Evolutionary conservation across 306 rosid species (phyloP).

Genomic region (Boehmeria nivea): DNA sequence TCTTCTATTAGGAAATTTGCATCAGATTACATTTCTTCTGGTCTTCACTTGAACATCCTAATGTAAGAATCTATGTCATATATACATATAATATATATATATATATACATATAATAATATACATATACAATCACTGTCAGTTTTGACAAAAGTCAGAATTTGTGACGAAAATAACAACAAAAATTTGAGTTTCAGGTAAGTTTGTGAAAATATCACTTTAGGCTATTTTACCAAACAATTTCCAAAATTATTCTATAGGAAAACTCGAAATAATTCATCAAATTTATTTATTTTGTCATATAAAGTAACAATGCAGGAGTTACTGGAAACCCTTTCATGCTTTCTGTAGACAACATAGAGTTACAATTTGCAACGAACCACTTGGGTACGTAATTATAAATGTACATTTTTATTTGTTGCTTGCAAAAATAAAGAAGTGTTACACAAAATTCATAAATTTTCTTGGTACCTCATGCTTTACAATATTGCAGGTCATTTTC

Average conservation of each 20-base stretch:
- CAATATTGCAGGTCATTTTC: slow-evolving; percentile 74
- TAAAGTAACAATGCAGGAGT: slow-evolving; percentile 88
- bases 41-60: slow-evolving; percentile 63
- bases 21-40: slow-evolving; percentile 42
- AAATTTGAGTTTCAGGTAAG: no score
- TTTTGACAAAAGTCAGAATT: no score
- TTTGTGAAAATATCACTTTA: no score
- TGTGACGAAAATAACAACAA: no score
- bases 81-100: neutral
- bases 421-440: no score
- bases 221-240: no score
- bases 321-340: slow-evolving; percentile 51
- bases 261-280: no score
- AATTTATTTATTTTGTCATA: slow-evolving; percentile 25
- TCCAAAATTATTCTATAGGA: no score
- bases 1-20: slow-evolving; percentile 67
- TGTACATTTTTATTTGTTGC: neutral
- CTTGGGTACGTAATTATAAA: slow-evolving; percentile 50
- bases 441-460: no score
- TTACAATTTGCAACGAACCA: slow-evolving; percentile 84
- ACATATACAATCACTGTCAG: no score
- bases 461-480: neutral
- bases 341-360: slow-evolving; percentile 72
- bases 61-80: slow-evolving; percentile 46
- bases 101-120: no score